Base-by-base conservation (phyloP, 768 basidiomycete species). In the Chalciporus piperatus region DNA sequence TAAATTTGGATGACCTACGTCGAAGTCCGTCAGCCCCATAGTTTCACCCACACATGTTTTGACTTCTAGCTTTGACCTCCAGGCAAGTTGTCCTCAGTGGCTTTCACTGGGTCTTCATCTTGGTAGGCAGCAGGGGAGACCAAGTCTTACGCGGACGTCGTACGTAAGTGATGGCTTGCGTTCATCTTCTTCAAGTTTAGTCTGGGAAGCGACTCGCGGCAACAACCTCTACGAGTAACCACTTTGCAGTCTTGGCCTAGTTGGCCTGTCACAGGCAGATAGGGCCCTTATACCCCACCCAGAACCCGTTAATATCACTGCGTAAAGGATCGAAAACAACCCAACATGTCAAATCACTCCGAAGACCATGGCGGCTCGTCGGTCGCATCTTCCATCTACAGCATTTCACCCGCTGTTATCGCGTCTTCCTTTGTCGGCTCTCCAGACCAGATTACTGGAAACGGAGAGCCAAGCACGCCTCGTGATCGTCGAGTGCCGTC, bases 291-390 rank as follows among this genome's bases (percentile, higher is more conserved):
- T 1, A 30, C 14, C n/a, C 16, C 42, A 30, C 37, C 8, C 22
- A 6, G 19, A 47, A 33, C 22, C 38, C 20, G 14, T 19, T 14
- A 14, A 22, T 44, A 20, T 28, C 28, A 27, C 47, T 8, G 16
- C 10, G 33, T 17, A 25, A n/a, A 46, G 23, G 22, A 38, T 12
- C 9, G 28, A 16, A 45, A n/a, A 41, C 27, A 32, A 11, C 12
- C 22, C 41, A 13, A 30, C 47, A 61, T 64, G 59, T 54, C 55
- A 19, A 28, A 22, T 50, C 80, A 79, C 60, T 77, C 93, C 70
- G 85, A 84, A 72, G 88, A 92, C 72, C 95, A 89, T 67, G 83
- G 90, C 63, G 84, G 90, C 76, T 87, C 89, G 22, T 73, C 94
- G 60, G 91, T 91, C 65, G 87, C 93, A 70, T 89, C 95, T 68